Base-by-base conservation (phyloP, 2,329 filamentous ascomycete species). In the Epichloe aotearoae region DNA sequence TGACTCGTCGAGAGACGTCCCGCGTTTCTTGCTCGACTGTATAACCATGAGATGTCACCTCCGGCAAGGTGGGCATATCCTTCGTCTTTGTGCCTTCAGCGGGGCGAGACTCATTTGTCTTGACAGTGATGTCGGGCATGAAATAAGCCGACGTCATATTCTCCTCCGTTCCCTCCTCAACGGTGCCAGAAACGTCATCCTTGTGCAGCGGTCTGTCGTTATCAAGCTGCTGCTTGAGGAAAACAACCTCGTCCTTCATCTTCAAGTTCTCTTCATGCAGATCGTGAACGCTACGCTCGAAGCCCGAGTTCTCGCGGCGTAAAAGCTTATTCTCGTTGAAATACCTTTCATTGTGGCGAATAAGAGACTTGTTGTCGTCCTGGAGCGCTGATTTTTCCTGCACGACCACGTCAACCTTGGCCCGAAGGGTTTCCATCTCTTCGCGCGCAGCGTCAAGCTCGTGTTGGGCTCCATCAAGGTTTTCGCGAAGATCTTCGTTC, bases 101-200 rank as follows among this genome's bases (percentile, higher is more conserved):
- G 2, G 54, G 55, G 7, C 48, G 62, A 23, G 62, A 58, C 20
- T 66, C 64, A 50, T 71, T 69, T 4, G 65, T 68, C 50, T 75
- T 70, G 36, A 78, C 67, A 2, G 76, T 80, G 54, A 79, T 79
- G 54, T 80, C 77, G 20, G 77, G 75, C 51, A 80, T 67, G 56
- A 80, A 77, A 57, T 79, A 74, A 3, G 74, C 76, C 5, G 77
- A 80, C 0, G 76, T 79, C 72, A 79, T 77, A 55, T 78, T 76
- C 39, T 78, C 74, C 46, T 71, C 70, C 7, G 64, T 67, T 50
- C 66, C 63, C 1, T 68, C 65, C 4, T 68, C 65, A 2, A 66
- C 56, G 12, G 59, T 62, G 14, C 58, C 63, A 39, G 65, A 60
- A 14, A 67, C 59, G 50, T 71, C 63, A 3, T 66, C 62, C 56